phyloP scores from a whole-genome alignment of 176 grass and related monocot genomes.

The Lolium rigidum region DNA sequence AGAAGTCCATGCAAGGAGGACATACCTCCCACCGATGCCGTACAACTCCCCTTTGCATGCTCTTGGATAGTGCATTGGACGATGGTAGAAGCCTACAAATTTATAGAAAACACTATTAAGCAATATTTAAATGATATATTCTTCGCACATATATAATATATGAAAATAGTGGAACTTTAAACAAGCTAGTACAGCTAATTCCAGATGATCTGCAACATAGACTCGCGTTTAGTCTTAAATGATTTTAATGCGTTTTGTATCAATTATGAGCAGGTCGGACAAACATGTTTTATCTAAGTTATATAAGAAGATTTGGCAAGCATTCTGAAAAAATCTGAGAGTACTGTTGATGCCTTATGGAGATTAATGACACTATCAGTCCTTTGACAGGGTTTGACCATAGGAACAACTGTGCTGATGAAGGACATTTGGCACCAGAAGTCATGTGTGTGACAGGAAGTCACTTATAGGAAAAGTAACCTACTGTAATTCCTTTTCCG shows the following conservation, averaged over 20 bases:
- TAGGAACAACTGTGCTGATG: background rate
- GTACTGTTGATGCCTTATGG: background rate
- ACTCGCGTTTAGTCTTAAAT: background rate
- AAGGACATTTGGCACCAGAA: slow-evolving; percentile 8
- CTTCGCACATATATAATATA: background rate
- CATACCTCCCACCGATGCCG: slow-evolving; percentile 79
- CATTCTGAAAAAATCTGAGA: slow-evolving; percentile 17
- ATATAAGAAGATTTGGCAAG: background rate
- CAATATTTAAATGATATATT: slow-evolving; percentile 8
- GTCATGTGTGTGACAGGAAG: background rate
- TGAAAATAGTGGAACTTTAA: slow-evolving; percentile 3
- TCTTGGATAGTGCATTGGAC: slow-evolving; percentile 75
- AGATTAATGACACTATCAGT: background rate
- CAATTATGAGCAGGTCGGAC: background rate
- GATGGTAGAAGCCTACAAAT: slow-evolving; percentile 75
- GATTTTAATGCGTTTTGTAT: background rate
- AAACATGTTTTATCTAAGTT: slow-evolving; percentile 27
- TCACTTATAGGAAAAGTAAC: background rate
- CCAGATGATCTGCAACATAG: slow-evolving; percentile 21
- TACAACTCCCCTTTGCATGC: slow-evolving; percentile 72
- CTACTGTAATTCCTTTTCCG: slow-evolving; percentile 2
- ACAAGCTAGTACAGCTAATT: background rate
- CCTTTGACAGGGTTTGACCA: background rate
- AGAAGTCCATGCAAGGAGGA: slow-evolving; percentile 29
- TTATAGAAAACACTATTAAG: slow-evolving; percentile 41